Evolutionary conservation across 306 rosid species (phyloP).

Genomic region (Cyclanthera cordifolia): DNA sequence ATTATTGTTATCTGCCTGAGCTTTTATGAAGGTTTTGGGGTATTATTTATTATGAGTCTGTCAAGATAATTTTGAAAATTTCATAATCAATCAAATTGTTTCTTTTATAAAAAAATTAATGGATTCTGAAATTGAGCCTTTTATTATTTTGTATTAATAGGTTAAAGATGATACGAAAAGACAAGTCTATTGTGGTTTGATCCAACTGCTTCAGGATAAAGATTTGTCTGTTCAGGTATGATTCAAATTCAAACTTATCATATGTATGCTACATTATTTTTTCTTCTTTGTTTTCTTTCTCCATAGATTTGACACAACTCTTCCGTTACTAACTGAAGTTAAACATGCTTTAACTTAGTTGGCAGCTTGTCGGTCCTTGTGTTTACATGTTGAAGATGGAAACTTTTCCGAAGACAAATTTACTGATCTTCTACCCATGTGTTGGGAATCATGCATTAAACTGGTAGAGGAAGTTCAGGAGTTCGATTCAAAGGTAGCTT

Average conservation of each 20-base stretch:
- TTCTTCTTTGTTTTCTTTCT: conserved; percentile 12
- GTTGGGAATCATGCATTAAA: conserved; percentile 86
- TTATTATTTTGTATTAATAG: conserved; percentile 33
- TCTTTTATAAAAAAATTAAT: too few species aligned
- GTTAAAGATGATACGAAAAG: conserved; percentile 82
- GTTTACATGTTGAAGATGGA: conserved; percentile 83
- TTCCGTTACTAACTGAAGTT: conserved; percentile 19
- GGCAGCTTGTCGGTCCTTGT: conserved; percentile 94
- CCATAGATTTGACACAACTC: conserved; percentile 12
- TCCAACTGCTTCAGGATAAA: conserved; percentile 71
- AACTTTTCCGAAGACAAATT: conserved; percentile 74
- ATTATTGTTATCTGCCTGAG: background rate
- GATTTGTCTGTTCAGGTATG: conserved; percentile 82
- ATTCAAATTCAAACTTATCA: conserved; percentile 11
- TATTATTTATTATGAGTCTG: background rate
- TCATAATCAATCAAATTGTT: too few species aligned
- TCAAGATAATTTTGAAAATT: background rate
- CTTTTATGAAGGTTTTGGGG: background rate
- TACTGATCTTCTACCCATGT: conserved; percentile 73
- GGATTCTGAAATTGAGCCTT: background rate
- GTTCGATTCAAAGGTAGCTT: conserved; percentile 84
- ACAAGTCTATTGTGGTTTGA: conserved; percentile 80
- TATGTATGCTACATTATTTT: background rate
- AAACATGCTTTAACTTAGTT: conserved; percentile 38
- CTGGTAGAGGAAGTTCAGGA: conserved; percentile 84